These are phyloP conservation scores for Phytophthora lateralis DNA, from an alignment of 352 stramenopile species.

Conservation along the genomic window DNA sequence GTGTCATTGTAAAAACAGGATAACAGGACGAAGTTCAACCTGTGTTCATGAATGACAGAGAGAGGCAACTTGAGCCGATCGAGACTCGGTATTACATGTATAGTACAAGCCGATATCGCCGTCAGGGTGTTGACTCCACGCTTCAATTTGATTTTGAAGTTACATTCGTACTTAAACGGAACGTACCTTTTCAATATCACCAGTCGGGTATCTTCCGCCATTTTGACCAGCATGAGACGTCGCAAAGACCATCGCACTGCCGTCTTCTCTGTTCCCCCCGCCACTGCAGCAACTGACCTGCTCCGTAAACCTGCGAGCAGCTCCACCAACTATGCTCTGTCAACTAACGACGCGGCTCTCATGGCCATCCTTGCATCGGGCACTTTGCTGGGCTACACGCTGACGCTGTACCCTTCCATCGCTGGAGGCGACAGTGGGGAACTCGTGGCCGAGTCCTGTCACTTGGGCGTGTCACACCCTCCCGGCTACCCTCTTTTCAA, in stretches of 20 bases:
- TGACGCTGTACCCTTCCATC: conserved; percentile 86
- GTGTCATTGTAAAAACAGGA: no score
- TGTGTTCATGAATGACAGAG: no score
- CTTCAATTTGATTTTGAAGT: not conserved
- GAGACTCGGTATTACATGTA: no score
- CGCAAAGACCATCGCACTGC: conserved; percentile 19
- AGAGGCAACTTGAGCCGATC: no score
- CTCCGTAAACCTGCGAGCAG: not conserved
- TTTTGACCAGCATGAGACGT: conserved; percentile 36
- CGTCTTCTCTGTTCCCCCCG: conserved; percentile 17
- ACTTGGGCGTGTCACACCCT: conserved; percentile 92
- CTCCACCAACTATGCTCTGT: conserved; percentile 4
- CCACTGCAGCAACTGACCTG: not conserved
- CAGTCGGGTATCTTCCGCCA: not conserved
- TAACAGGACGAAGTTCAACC: no score
- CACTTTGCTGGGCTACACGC: conserved; percentile 67
- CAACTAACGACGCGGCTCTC: conserved; percentile 11
- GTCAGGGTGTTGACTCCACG: no score
- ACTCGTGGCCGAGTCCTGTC: conserved; percentile 94
- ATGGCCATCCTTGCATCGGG: conserved; percentile 18
- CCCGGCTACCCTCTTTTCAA: conserved; percentile 95
- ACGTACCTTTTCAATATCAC: conserved; percentile 18
- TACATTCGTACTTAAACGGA: conserved; percentile 17
- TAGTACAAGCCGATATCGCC: no score
- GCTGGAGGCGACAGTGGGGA: conserved; percentile 92